Evolutionary conservation across 139 green algal species (phyloP), one percentile per base, ranked within the genome.

Genomic region (Chlorella vulgaris): DNA sequence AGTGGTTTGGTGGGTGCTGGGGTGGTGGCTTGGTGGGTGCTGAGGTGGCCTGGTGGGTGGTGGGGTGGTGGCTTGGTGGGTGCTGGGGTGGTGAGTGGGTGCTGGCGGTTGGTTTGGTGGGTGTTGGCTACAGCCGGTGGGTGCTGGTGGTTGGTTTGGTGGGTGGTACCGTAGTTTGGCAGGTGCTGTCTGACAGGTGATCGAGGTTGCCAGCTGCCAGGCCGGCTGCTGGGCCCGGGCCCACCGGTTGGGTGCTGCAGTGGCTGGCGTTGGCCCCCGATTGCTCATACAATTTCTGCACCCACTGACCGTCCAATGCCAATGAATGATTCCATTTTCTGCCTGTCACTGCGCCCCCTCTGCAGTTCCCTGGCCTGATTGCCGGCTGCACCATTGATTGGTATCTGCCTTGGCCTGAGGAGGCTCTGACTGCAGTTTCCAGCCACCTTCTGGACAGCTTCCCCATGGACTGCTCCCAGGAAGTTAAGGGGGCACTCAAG

Each of bases 361-460:
- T 31, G 35, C 80, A 85, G 63, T 99, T 99, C 83, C 91, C 91
- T 15, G 95, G 94, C 31, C 91, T 99, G 61, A 97, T 99, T 84
- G 96, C 95, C 84, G 96, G 94, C 55, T 97, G 91, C 91, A 98
- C 95, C 35, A 96, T 99, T 81, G 93, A 99, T 83, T 99, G 96
- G 96, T 97, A 93, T 84, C 67, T 91, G 69, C 90, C 67, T 74
- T 96, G 92, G 92, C 92, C 92, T n/a, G 74, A 93, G 47, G 88
- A 96, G 68, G 92, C 92, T 26, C 83, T 96, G 7, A 89, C 84
- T 42, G 83, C 81, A 21, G 93, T 98, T 73, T 92, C 91, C 31
- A 87, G 85, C 78, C 96, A 97, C 79, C 96, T 97, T 87, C 93
- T 98, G 61, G 89, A 93, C 76, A 90, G 94, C 84, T 98, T 97